Evolutionary conservation across 129 eudicot species (phyloP).

Genomic region (Centaurea solstitialis): DNA sequence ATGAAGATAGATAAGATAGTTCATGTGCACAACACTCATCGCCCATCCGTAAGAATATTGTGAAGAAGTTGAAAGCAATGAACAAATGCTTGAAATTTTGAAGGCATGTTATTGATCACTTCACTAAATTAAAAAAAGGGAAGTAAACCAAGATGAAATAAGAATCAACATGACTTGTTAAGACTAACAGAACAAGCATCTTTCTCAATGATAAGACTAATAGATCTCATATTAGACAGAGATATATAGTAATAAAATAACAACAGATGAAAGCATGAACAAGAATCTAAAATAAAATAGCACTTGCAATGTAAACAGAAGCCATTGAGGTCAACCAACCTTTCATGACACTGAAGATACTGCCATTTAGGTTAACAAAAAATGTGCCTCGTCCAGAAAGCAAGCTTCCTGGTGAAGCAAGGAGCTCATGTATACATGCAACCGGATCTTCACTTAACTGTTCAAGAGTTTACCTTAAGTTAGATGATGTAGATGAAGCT

Average conservation of each 20-base stretch:
- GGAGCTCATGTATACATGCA: slow-evolving; percentile 49
- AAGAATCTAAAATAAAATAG: neutral
- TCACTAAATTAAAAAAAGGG: neutral
- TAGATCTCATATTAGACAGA: slow-evolving; percentile 8
- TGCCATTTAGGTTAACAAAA: slow-evolving; percentile 61
- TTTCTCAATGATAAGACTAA: neutral
- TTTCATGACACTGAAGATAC: slow-evolving; percentile 58
- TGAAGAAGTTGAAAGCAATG: neutral
- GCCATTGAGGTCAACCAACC: slow-evolving; percentile 51
- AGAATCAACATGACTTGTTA: neutral
- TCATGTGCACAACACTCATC: neutral
- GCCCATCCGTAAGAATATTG: neutral
- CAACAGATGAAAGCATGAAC: neutral
- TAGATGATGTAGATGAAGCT: slow-evolving; percentile 16
- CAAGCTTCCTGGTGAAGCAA: slow-evolving; percentile 71
- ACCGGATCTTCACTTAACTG: slow-evolving; percentile 83
- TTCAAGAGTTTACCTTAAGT: slow-evolving; percentile 17
- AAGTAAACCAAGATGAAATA: neutral
- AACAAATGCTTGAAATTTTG: neutral
- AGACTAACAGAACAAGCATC: too few species aligned
- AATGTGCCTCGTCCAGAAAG: slow-evolving; percentile 76
- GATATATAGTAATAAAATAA: neutral
- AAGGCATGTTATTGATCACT: neutral
- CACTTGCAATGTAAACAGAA: slow-evolving; percentile 5
- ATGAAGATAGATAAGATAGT: neutral